Evolutionary conservation across 2,329 filamentous ascomycete genomes (phyloP).

Genomic region (Pyrenophora seminiperda): DNA sequence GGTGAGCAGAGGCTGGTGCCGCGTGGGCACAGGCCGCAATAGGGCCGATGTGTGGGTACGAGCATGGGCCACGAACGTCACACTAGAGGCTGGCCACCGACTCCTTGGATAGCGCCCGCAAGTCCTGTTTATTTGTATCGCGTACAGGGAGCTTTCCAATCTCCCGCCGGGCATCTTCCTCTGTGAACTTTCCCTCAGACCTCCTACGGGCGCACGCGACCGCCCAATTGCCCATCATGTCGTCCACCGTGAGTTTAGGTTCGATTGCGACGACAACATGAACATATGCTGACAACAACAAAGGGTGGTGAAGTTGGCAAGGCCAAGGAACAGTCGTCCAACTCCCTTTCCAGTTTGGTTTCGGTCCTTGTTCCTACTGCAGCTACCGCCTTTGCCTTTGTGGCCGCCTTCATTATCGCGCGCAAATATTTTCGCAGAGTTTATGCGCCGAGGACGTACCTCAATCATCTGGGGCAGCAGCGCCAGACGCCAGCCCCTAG

Average conservation of each 20-base stretch:
- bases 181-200: slow-evolving; percentile 3
- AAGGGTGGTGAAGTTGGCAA: slow-evolving; percentile 30
- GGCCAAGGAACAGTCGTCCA: slow-evolving; percentile 43
- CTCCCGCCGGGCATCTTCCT: slow-evolving; percentile 10
- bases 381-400: slow-evolving; percentile 37
- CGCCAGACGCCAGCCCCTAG: slow-evolving; percentile 55
- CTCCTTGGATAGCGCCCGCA: slow-evolving; percentile 24
- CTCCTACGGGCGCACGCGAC: slow-evolving; percentile 14
- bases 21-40: slow-evolving; percentile 5
- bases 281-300: slow-evolving; percentile 13
- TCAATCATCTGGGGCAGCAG: slow-evolving; percentile 49
- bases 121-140: slow-evolving; percentile 27
- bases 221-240: slow-evolving; percentile 27
- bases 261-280: background rate
- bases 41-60: slow-evolving; percentile 22
- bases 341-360: slow-evolving; percentile 53
- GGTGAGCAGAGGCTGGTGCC: slow-evolving; percentile 13
- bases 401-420: slow-evolving; percentile 50
- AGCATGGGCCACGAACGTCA: slow-evolving; percentile 25
- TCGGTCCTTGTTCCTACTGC: slow-evolving; percentile 43
- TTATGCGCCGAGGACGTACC: slow-evolving; percentile 55
- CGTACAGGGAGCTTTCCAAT: slow-evolving; percentile 14
- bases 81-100: slow-evolving; percentile 10
- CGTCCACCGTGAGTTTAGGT: slow-evolving; percentile 23
- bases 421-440: slow-evolving; percentile 51